Evolutionary conservation across 805 yeast species (phyloP), one percentile per base, ranked within the genome.

Genomic region (Starmerella gropengiesseri): DNA sequence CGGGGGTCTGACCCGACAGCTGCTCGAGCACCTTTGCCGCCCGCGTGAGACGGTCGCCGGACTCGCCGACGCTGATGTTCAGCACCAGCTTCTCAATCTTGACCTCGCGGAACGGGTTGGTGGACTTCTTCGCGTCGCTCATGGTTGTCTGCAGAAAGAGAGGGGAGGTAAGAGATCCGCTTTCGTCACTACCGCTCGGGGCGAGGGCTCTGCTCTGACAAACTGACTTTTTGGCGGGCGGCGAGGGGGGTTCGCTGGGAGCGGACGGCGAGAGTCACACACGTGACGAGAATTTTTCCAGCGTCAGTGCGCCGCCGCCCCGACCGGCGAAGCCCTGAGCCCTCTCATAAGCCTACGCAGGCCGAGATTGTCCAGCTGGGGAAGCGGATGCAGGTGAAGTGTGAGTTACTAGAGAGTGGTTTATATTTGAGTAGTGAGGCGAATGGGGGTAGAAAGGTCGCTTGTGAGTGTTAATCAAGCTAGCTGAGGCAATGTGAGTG

Each of bases 1-100:
- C 98, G 70, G 98, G 98, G 65, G 98, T 91, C 77, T 91, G 98
- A 87, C 98, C 98, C 61, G 97, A 89, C 65, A 91, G 82, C 78
- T 91, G 98, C 77, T 91, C 98, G 68, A 91, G 79, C 65, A 91
- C 98, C 80, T 91, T 91, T 68, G 98, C 91, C 63, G 98, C 98
- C 83, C 98, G 89, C 77, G 98, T 91, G 72, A 91, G 85, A 81
- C 97, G 83, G 74, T 91, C 98, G 79, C 98, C 98, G 73, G 96
- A 87, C 77, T 91, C 98, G 77, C 98, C 98, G 72, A 91, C 98
- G 74, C 94, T 87, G 75, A 91, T 91, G 91, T 91, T 91, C 73
- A 91, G 83, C 73, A 91, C 96, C 73, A 91, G 81, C 77, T 91
- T 91, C 77, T 91, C 97, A 77, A 91, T 89, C 77, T 81, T 87